These are phyloP conservation scores for Pelargonium nanum DNA, from an alignment of 345 rosid species.

Conservation along the genomic window DNA sequence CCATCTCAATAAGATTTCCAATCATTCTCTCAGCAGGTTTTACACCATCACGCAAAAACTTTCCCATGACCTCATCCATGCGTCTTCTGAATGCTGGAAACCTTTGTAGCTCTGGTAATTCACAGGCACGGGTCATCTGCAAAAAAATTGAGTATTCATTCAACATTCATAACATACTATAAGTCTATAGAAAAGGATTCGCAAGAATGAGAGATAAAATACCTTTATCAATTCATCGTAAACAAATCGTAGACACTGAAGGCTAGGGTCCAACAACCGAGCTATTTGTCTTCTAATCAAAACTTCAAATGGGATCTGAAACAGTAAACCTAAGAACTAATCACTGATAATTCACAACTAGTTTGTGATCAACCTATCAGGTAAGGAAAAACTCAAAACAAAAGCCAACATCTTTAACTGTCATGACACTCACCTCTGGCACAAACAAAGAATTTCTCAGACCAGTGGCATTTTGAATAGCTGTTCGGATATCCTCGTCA, in stretches of 20 bases:
- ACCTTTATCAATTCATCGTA: slow-evolving; percentile 63
- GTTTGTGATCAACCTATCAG: slow-evolving; percentile 2
- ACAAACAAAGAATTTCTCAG: slow-evolving; percentile 51
- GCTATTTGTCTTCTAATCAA: slow-evolving; percentile 54
- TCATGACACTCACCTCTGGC: slow-evolving; percentile 38
- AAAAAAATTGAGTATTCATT: not conserved
- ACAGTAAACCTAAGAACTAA: slow-evolving; percentile 5
- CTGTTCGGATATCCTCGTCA: slow-evolving; percentile 54
- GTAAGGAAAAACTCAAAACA: slow-evolving; percentile 5
- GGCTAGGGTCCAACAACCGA: slow-evolving; percentile 55
- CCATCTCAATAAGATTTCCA: slow-evolving; percentile 45
- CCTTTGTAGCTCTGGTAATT: slow-evolving; percentile 39
- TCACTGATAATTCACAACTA: slow-evolving; percentile 3
- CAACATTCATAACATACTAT: not conserved
- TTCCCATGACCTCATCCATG: slow-evolving; percentile 41
- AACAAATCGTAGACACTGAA: slow-evolving; percentile 53
- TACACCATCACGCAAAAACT: slow-evolving; percentile 38
- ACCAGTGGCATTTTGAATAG: slow-evolving; percentile 59
- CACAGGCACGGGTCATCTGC: slow-evolving; percentile 54
- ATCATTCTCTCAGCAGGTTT: slow-evolving; percentile 54
- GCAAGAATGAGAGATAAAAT: slow-evolving; percentile 2
- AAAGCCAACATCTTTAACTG: not conserved
- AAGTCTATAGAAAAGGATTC: not conserved
- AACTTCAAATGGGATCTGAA: slow-evolving; percentile 67
- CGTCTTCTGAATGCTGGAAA: slow-evolving; percentile 50